Base-by-base conservation (phyloP, 305 asterid species). In the Fraxinus baroniana region DNA sequence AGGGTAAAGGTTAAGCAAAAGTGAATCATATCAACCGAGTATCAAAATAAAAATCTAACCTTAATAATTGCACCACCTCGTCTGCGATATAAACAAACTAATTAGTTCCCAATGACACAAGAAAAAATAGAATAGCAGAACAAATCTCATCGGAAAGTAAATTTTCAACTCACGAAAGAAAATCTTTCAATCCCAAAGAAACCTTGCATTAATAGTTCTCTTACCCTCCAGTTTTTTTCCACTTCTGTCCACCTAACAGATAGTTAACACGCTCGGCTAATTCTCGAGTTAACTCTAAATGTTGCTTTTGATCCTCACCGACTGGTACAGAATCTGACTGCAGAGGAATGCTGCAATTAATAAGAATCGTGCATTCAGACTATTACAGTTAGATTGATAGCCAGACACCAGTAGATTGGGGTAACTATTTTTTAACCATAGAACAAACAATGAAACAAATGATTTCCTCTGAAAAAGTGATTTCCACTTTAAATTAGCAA, bases 201-300 rank as follows among this genome's bases (percentile, higher is more conserved):
- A 78, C 28, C 35, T 49, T 46, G 81, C 74, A 83, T 71, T 49
- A 32, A 46, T 39, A 78, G 60, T 76, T 79, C 81, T 80, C 93
- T 91, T 91, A 96, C 98, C 99, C 98, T 88, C 98, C 99, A 77
- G 92, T 85, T 84, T 93, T 94, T 92, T 96, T 94, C 99, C 98
- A 96, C 88, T 93, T 94, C 88, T 91, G 89, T 83, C 99, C 97
- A 79, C 99, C 97, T 85, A 91, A 96, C 77, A 91, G 83, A 90
- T 90, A 83, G 86, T 94, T 94, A 81, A 96, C 89, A 77, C 97
- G 98, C 85, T 93, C 94, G 46, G 97, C 98, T 84, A 96, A 81
- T 83, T 96, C 96, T 77, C 98, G 87, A 81, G 97, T 96, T 87
- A 96, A 89, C 90, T 94, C 98, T 75, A 96, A 90, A 87, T 96